These are phyloP conservation scores for Galerina sulciceps DNA, from an alignment of 768 basidiomycete genomes.

Conservation along the genomic window DNA sequence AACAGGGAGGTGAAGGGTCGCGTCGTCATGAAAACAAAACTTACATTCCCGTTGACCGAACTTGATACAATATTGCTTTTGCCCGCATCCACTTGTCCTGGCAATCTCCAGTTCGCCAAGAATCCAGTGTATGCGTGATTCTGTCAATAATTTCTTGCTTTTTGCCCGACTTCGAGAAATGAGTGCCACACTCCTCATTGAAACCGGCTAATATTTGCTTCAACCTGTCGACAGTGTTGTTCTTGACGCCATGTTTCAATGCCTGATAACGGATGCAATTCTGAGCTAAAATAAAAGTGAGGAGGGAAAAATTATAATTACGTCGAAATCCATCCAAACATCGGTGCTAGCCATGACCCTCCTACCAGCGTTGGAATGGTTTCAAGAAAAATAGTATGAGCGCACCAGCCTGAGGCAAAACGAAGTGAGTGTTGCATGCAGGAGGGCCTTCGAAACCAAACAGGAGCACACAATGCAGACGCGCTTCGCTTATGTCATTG, in stretches of 20 bases:
- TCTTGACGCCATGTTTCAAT: conserved; percentile 70
- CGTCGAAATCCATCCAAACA: conserved; percentile 78
- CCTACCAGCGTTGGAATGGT: background rate
- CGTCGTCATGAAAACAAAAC: conserved; percentile 31
- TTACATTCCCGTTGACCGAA: conserved; percentile 69
- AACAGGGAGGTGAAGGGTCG: background rate
- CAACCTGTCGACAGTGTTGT: conserved; percentile 84
- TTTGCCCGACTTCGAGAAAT: conserved; percentile 77
- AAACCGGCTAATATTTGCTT: conserved; percentile 81
- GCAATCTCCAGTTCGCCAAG: conserved; percentile 59
- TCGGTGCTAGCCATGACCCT: conserved; percentile 61
- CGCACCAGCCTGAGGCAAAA: conserved; percentile 1
- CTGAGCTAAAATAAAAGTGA: conserved; percentile 2
- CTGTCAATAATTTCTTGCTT: conserved; percentile 88
- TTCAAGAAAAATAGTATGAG: conserved; percentile 2
- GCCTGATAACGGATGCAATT: conserved; percentile 43
- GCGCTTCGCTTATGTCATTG: conserved; percentile 18
- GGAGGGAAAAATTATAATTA: conserved; percentile 33
- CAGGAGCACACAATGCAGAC: conserved; percentile 15
- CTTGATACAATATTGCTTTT: conserved; percentile 68
- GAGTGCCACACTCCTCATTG: conserved; percentile 76
- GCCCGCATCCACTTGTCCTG: conserved; percentile 74
- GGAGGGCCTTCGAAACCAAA: conserved; percentile 23
- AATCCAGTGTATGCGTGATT: conserved; percentile 60
- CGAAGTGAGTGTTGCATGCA: conserved; percentile 16